Conservation (phyloP, 805 yeast genomes). For the Candida pseudofarinosa region DNA sequence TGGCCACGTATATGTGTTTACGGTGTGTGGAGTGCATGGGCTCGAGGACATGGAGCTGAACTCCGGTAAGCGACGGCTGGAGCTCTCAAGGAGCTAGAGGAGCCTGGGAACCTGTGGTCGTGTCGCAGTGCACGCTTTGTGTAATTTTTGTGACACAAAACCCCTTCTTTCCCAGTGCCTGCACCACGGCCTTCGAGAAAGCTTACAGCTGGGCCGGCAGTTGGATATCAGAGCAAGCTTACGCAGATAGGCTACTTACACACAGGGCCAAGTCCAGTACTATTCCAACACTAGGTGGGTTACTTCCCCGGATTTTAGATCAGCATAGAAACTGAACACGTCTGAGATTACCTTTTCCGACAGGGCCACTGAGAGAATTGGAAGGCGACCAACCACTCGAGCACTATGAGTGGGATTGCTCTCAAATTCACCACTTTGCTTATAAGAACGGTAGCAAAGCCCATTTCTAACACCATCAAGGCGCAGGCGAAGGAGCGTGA, state of each 20-base stretch:
- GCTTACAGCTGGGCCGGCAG: not conserved
- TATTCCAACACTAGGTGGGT: no score
- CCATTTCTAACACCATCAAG: conserved; percentile 68
- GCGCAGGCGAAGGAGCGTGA: conserved; percentile 73
- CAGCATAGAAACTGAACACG: not conserved
- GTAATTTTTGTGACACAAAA: not conserved
- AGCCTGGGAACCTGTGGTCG: not conserved
- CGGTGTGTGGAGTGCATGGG: not conserved
- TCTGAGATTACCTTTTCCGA: not conserved
- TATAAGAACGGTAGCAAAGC: conserved; percentile 73
- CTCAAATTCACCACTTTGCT: conserved; percentile 68
- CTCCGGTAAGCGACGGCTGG: not conserved
- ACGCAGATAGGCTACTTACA: not conserved
- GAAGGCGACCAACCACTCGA: not conserved
- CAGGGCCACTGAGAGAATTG: not conserved
- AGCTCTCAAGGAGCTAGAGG: not conserved
- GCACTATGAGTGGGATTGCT: conserved; percentile 76
- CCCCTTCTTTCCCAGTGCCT: not conserved
- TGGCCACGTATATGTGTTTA: no score
- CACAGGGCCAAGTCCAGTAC: no score
- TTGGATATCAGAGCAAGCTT: not conserved
- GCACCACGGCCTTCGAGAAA: not conserved
- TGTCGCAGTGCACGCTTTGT: not conserved
- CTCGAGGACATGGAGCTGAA: not conserved
- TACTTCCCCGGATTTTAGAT: not conserved